phyloP scores from a whole-genome alignment of 1,284 basidiomycete species.

The Kwoniella shivajii region DNA sequence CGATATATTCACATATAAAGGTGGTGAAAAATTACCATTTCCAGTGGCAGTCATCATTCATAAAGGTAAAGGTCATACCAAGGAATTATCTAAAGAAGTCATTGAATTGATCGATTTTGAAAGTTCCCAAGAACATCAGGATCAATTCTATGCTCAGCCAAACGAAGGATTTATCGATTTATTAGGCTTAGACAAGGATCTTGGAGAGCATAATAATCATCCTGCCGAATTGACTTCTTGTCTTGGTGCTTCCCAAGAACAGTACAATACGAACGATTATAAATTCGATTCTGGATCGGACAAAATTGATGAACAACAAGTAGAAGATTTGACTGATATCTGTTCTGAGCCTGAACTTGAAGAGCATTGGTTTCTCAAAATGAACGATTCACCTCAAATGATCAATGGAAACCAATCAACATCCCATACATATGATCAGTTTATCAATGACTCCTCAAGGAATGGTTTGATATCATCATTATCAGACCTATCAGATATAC shows the following conservation, averaged over 20 bases:
- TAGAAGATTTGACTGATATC: not conserved
- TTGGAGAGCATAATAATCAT: not conserved
- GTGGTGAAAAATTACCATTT: slow-evolving; percentile 2
- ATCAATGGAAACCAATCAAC: too few species aligned
- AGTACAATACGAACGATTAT: not conserved
- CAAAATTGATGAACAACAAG: not conserved
- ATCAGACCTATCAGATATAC: not conserved
- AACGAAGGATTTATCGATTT: not conserved
- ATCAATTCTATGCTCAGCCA: not conserved
- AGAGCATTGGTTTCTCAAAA: not conserved
- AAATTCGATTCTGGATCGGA: not conserved
- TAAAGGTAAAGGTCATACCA: not conserved
- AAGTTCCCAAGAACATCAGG: not conserved
- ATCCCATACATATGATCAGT: not conserved
- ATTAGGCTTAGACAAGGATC: not conserved
- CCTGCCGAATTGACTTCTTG: too few species aligned
- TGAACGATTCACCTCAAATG: too few species aligned
- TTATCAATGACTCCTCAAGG: not conserved
- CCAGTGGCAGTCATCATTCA: not conserved
- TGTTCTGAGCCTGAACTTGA: not conserved
- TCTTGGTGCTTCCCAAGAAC: too few species aligned
- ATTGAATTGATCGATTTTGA: not conserved
- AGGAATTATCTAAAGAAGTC: not conserved
- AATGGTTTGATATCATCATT: not conserved
- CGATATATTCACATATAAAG: not conserved